These are phyloP conservation scores for Fagopyrum tataricum DNA, from an alignment of 148 eudicot species.

Conservation along the genomic window DNA sequence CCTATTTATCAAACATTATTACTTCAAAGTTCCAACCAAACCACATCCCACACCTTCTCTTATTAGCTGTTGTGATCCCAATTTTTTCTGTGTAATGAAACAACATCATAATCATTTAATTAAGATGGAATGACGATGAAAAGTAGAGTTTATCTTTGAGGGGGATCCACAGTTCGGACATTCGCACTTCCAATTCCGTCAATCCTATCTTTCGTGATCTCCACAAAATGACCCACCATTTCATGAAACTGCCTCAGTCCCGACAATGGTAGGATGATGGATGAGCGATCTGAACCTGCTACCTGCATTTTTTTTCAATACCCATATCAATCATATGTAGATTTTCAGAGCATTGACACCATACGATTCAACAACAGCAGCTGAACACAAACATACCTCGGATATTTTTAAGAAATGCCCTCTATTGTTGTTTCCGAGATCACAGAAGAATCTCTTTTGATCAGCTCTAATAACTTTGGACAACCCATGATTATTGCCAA, in stretches of 20 bases:
- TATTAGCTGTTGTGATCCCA: constrained; percentile 7
- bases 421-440: constrained; percentile 90
- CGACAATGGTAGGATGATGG: constrained; percentile 89
- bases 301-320: constrained; percentile 44
- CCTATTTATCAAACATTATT: constrained; percentile 11
- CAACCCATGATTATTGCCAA: constrained; percentile 38
- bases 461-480: constrained; percentile 92
- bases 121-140: background rate
- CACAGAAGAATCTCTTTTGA: constrained; percentile 97
- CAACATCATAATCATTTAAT: background rate
- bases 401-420: constrained; percentile 90
- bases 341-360: background rate
- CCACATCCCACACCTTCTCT: background rate
- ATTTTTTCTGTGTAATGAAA: constrained; percentile 4
- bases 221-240: constrained; percentile 92
- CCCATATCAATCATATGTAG: background rate
- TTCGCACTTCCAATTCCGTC: constrained; percentile 81
- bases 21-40: constrained; percentile 6
- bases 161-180: constrained; percentile 80
- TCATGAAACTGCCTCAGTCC: constrained; percentile 87
- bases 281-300: constrained; percentile 90
- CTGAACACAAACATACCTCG: constrained; percentile 40
- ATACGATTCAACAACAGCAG: background rate
- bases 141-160: constrained; percentile 52
- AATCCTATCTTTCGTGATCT: constrained; percentile 67